Percentiles rank a stretch among this genome's conserved stretches.
phyloP scores from a whole-genome alignment of 192 early-diverging fungal genomes.

The Lunasporangiospora selenospora region DNA sequence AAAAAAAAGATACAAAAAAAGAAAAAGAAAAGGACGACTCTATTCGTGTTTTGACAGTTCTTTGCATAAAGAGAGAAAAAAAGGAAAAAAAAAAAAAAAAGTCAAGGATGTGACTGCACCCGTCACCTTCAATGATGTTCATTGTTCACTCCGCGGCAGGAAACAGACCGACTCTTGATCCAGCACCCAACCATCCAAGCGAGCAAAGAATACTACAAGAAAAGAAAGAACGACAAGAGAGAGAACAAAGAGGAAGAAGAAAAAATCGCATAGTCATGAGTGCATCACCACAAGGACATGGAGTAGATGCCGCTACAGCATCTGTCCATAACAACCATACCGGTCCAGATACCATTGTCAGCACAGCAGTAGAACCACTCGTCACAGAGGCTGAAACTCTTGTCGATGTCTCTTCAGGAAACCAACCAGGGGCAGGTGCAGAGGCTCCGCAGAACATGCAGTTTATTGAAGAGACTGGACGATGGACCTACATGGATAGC shows the following conservation, averaged over 20 bases:
- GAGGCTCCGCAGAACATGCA: slow-evolving; percentile 65
- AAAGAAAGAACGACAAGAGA: neutral
- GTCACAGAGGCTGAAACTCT: neutral
- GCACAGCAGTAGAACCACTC: neutral
- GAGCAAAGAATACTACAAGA: neutral
- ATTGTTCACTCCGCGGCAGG: too few species aligned
- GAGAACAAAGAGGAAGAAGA: neutral
- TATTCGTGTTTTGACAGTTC: too few species aligned
- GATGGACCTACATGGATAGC: slow-evolving; percentile 80
- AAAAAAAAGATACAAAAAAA: neutral
- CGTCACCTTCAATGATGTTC: too few species aligned
- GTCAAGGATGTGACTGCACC: too few species aligned
- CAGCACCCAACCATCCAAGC: too few species aligned
- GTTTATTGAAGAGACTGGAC: slow-evolving; percentile 73
- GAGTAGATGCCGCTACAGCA: neutral
- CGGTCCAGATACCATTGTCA: too few species aligned
- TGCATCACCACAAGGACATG: neutral
- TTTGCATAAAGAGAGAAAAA: too few species aligned
- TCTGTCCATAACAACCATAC: too few species aligned
- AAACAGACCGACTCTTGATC: too few species aligned
- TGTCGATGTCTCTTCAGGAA: neutral
- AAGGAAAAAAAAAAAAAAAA: neutral
- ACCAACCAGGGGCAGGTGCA: neutral
- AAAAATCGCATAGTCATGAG: too few species aligned
- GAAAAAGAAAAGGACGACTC: neutral